Percentiles rank a stretch among this genome's conserved stretches.
These are phyloP conservation scores for Neofusicoccum kwambonambiense DNA, from an alignment of 2,329 filamentous ascomycete genomes.

Conservation along the genomic window DNA sequence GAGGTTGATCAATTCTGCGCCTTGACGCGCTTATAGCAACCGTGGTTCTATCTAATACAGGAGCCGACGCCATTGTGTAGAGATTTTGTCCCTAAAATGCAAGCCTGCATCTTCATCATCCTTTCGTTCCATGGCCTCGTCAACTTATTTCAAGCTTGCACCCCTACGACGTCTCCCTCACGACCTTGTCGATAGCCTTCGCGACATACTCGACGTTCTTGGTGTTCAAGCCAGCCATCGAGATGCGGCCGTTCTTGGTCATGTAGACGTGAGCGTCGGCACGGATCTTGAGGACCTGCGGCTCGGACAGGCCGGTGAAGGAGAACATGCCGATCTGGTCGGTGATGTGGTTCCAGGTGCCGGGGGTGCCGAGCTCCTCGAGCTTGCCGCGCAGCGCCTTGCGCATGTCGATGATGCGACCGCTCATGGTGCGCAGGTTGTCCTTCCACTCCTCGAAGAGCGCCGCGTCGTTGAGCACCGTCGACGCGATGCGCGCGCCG, in stretches of 20 bases:
- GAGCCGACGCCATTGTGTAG: not conserved
- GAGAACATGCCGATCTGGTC: conserved; percentile 99
- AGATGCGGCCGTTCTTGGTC: conserved; percentile 97
- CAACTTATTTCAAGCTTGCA: not conserved
- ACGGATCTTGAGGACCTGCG: conserved; percentile 70
- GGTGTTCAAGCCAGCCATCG: conserved; percentile 96
- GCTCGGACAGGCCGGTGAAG: conserved; percentile 77
- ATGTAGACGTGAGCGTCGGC: conserved; percentile 77
- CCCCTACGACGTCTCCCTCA: conserved; percentile 53
- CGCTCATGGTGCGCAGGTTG: conserved; percentile 89
- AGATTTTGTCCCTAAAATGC: not conserved
- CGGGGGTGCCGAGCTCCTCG: conserved; percentile 81
- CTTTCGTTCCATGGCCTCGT: not conserved
- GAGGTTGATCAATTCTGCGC: not conserved
- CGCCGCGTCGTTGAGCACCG: conserved; percentile 75
- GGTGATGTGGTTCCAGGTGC: conserved; percentile 94
- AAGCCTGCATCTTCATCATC: not conserved
- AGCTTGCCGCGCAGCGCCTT: conserved; percentile 73
- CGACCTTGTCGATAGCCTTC: conserved; percentile 81
- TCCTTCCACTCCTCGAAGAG: conserved; percentile 92
- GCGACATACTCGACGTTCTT: conserved; percentile 92
- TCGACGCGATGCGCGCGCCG: conserved; percentile 82
- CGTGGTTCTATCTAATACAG: not conserved
- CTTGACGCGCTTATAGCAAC: not conserved
- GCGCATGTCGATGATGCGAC: conserved; percentile 91